A percentile compares a stretch with the other conserved stretches of the same genome.
Conservation (phyloP, 2,329 filamentous ascomycete genomes). For the Aspergillus novoparasiticus region DNA sequence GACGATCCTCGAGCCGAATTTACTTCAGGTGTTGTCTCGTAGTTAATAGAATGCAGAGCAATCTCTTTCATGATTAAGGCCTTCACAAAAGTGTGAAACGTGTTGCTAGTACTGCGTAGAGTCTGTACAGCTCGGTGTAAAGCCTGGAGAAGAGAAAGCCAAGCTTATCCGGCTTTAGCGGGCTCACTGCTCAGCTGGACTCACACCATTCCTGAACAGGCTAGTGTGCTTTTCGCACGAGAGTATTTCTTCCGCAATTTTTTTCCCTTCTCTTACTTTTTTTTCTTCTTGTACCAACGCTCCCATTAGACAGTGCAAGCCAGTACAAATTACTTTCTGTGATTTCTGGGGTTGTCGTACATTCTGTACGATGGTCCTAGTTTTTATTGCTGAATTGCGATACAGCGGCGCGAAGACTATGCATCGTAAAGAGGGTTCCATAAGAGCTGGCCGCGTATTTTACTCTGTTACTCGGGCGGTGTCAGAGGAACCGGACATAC, state of each 20-base stretch:
- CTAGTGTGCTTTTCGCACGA: slow-evolving; percentile 26
- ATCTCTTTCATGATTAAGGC: too few species aligned
- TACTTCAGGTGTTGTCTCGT: too few species aligned
- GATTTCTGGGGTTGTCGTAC: slow-evolving; percentile 56
- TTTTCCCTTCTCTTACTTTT: slow-evolving; percentile 26
- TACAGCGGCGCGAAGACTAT: slow-evolving; percentile 62
- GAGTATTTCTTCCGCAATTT: slow-evolving; percentile 17
- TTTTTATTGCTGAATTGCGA: slow-evolving; percentile 68
- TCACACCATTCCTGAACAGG: slow-evolving; percentile 22
- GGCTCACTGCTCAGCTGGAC: background rate
- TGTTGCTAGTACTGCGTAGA: too few species aligned
- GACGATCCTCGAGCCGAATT: too few species aligned
- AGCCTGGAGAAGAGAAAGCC: background rate
- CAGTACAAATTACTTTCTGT: slow-evolving; percentile 55
- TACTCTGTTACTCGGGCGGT: slow-evolving; percentile 72
- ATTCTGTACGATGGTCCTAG: slow-evolving; percentile 67
- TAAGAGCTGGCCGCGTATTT: slow-evolving; percentile 74
- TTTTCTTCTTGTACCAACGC: slow-evolving; percentile 59
- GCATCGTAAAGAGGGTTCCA: slow-evolving; percentile 57
- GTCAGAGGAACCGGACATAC: slow-evolving; percentile 80
- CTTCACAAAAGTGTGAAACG: too few species aligned
- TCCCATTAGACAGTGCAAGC: slow-evolving; percentile 85
- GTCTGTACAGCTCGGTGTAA: too few species aligned
- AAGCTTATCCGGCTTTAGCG: background rate
- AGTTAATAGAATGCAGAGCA: too few species aligned